Evolutionary conservation across 139 green algal genomes (phyloP).

Genomic region (Gonium pectorale): DNA sequence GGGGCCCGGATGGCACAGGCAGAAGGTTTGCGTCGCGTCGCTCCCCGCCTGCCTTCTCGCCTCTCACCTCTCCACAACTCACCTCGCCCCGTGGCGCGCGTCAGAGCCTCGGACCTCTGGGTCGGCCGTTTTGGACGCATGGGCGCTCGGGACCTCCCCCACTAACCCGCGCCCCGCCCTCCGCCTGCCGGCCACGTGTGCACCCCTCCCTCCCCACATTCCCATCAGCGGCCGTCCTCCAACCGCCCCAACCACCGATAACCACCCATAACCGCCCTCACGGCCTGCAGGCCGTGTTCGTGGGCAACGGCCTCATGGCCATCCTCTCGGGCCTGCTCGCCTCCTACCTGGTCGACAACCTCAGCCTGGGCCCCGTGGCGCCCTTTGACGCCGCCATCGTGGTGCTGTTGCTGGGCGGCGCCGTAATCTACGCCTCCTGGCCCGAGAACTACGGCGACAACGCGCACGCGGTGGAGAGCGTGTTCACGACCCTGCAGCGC

Average conservation of each 20-base stretch:
- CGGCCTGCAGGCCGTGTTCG: slow-evolving; percentile 87
- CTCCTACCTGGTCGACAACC: slow-evolving; percentile 86
- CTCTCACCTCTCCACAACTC: too few relatives aligned
- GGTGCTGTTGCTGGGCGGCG: slow-evolving; percentile 85
- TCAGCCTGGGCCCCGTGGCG: slow-evolving; percentile 89
- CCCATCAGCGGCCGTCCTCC: not conserved
- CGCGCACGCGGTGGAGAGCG: slow-evolving; percentile 32
- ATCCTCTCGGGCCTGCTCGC: slow-evolving; percentile 93
- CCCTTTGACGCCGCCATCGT: slow-evolving; percentile 94
- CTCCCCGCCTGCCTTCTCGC: too few relatives aligned
- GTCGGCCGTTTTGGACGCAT: too few relatives aligned
- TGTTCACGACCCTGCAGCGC: slow-evolving; percentile 17
- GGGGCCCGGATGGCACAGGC: too few relatives aligned
- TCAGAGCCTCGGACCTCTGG: too few relatives aligned
- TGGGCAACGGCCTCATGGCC: slow-evolving; percentile 96
- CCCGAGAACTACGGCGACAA: slow-evolving; percentile 94
- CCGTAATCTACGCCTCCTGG: slow-evolving; percentile 88
- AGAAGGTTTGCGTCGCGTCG: too few relatives aligned
- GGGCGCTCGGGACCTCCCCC: too few relatives aligned
- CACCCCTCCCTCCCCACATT: too few relatives aligned
- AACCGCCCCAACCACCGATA: not conserved
- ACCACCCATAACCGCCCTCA: not conserved
- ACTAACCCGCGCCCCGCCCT: too few relatives aligned
- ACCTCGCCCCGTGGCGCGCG: too few relatives aligned
- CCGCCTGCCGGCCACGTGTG: too few relatives aligned